Evolutionary conservation across 2,329 filamentous ascomycete species (phyloP), one percentile per base, ranked within the genome.

Genomic region (Ophiostoma himal-ulmi): DNA sequence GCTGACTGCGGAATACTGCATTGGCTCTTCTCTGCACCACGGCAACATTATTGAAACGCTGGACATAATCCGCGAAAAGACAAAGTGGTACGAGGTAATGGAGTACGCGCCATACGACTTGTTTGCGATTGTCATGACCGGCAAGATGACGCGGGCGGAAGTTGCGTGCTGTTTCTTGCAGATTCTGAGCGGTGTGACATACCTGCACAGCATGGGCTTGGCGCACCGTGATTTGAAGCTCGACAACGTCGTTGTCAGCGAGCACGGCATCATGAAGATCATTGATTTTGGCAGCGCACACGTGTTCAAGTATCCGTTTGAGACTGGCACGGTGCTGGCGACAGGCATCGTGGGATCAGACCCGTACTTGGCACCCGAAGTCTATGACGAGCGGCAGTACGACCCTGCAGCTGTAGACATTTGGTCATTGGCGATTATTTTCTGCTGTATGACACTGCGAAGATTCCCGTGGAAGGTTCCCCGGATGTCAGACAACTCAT

Each of bases 271-370:
- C 76, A 97, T 99, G 93, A 99, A 99, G 81, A 91, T 99, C 74
- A 99, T 99, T 76, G 95, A 99, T 79, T 99, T 99, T 80, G 95
- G 95, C 36, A 98, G 94, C 81, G 94, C 95, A 0, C 94, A 95
- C 74, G 94, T 99, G 57, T 99, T 97, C 82, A 89, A 92, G 76
- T 99, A 99, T 83, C 95, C 95, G 0, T 98, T 99, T 77, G 95
- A 99, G 80, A 93, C 89, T 74, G 92, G 92, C 69, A 88, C 94
- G 71, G 92, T 95, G 17, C 83, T 90, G 64, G 91, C 93, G 52
- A 89, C 88, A 78, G 93, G 86, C 14, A 87, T 88, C 73, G 86
- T 97, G 81, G 79, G 94, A 83, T 88, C 95, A 11, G 95, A 99
- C 81, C 95, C 95, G 3, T 99, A 99, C 78, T 86, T 99, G 62